Percentiles rank a stretch among this genome's conserved stretches.
These are phyloP conservation scores for Amaranthus cruentus DNA, from an alignment of 148 eudicot genomes.

Conservation along the genomic window DNA sequence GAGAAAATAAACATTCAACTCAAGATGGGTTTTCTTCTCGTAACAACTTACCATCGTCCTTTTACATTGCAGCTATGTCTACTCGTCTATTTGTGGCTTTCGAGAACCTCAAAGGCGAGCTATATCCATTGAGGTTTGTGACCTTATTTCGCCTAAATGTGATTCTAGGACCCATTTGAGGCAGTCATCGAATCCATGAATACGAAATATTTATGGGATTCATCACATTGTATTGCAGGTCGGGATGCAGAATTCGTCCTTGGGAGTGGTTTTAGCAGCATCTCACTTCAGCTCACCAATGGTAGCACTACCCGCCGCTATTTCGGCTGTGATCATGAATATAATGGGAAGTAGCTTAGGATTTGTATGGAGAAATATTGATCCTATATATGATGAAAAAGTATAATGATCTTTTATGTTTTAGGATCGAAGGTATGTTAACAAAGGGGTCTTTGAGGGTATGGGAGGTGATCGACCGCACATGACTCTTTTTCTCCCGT, in stretches of 20 bases:
- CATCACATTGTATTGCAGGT: conserved; percentile 34
- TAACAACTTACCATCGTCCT: neutral
- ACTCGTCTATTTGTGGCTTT: conserved; percentile 56
- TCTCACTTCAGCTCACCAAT: conserved; percentile 59
- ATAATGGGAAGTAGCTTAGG: conserved; percentile 71
- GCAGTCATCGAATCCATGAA: too few relatives aligned
- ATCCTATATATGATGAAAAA: conserved; percentile 21
- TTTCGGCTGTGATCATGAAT: conserved; percentile 66
- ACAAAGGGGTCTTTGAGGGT: too few relatives aligned
- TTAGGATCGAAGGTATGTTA: too few relatives aligned
- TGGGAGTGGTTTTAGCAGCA: conserved; percentile 70
- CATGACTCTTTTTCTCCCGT: too few relatives aligned
- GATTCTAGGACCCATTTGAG: neutral
- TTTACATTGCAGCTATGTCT: conserved; percentile 42
- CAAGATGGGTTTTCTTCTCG: too few relatives aligned
- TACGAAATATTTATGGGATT: neutral
- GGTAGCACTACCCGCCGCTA: conserved; percentile 64
- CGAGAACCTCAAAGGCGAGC: conserved; percentile 65
- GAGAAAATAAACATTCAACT: too few relatives aligned
- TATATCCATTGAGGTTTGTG: conserved; percentile 61
- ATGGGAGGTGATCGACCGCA: too few relatives aligned
- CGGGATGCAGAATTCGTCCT: conserved; percentile 72
- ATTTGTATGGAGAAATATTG: conserved; percentile 53
- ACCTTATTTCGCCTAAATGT: neutral
- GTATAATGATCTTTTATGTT: neutral